phyloP scores from a whole-genome alignment of 2,329 filamentous ascomycete genomes.

The Verticillium alfalfae region DNA sequence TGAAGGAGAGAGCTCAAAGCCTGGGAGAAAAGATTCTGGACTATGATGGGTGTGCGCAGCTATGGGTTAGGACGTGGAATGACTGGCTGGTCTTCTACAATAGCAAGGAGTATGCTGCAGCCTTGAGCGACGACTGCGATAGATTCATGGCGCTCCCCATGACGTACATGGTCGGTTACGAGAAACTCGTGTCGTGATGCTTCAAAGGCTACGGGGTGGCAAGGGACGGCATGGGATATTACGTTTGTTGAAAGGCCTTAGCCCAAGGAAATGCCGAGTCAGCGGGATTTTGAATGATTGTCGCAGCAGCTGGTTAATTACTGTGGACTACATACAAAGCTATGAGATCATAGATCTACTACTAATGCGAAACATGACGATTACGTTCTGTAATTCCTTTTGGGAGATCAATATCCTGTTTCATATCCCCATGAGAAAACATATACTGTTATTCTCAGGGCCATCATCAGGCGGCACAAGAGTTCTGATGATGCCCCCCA shows the following conservation, averaged over 20 bases:
- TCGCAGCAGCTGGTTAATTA: too few relatives aligned
- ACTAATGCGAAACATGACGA: too few relatives aligned
- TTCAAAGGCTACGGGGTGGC: not conserved
- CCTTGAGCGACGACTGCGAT: not conserved
- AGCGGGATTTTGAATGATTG: too few relatives aligned
- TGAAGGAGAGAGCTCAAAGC: constrained; percentile 5
- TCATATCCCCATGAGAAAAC: too few relatives aligned
- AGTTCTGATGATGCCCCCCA: too few relatives aligned
- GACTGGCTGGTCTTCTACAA: constrained; percentile 3
- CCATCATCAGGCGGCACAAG: too few relatives aligned
- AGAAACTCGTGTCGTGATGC: not conserved
- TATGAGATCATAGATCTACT: too few relatives aligned
- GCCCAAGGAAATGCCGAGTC: too few relatives aligned
- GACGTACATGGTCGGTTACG: constrained; percentile 1
- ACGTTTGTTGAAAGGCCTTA: not conserved
- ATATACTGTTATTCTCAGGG: too few relatives aligned
- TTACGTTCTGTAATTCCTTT: too few relatives aligned
- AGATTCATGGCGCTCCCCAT: not conserved
- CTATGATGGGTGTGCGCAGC: constrained; percentile 14
- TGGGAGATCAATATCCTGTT: too few relatives aligned
- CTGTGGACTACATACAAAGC: too few relatives aligned
- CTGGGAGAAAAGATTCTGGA: constrained; percentile 10
- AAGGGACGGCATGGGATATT: not conserved
- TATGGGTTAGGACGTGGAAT: constrained; percentile 12
- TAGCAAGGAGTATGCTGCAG: constrained; percentile 1